Evolutionary conservation across 371 early-diverging fungal genomes (phyloP), one percentile per base, ranked within the genome.

Genomic region (Circinella umbellata): DNA sequence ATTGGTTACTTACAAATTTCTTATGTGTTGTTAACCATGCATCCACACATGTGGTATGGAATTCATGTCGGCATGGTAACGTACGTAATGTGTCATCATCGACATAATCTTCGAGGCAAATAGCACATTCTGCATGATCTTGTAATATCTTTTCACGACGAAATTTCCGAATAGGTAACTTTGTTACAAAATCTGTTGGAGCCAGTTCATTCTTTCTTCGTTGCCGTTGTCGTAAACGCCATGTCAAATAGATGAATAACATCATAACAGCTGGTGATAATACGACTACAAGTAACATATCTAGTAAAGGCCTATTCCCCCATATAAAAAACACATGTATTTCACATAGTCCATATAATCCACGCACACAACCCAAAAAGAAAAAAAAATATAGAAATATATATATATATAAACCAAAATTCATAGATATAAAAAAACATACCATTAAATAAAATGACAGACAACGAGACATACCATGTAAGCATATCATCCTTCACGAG

Each of bases 31-130:
- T 93, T 34, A 94, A 85, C 94, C 94, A 94, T 48, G 86, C 89
- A 72, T 97, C 98, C 60, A 99, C 92, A 81, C 99, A 99, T 8
- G 81, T 86, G 27, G 89, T 84, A 77, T 99, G 99, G 80, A 95
- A 99, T 70, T 90, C 90, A 79, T 99, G 99, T 54, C 81, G 83
- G 80, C 99, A 99, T 1, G 94, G 93, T 48, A 99, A 79, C 7
- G 88, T 82, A 6, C 98, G 85, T 59, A 99, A 69, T 49, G 87
- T 82, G 51, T 95, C 96, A 5, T 90, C 93, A 57, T 93, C 93
- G 34, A 87, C 83, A 83, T 93, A 99, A 66, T 95, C 95, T 48
- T 95, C 95, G 65, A 99, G 81, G 80, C 99, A 99, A 38, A 99
- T 96, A 13, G 93, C 92, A 80, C 99, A 99, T 54, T 93, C 93